Conservation (phyloP, 2,329 filamentous ascomycete species). For the Scedosporium boydii region DNA sequence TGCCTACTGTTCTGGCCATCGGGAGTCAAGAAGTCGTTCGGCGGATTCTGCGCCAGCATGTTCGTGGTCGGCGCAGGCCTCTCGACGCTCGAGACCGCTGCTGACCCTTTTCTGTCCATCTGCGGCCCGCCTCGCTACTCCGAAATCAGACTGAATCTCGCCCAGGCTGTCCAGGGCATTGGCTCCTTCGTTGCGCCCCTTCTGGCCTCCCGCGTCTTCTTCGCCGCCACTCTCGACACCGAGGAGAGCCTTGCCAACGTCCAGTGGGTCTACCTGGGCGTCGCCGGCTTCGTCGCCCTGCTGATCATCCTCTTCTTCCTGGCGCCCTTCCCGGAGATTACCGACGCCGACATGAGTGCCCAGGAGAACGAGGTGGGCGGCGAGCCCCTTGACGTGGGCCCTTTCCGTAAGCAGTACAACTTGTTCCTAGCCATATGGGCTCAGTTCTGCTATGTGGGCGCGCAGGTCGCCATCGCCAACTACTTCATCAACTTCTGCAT, state of each 20-base stretch:
- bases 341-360: slow-evolving; percentile 51
- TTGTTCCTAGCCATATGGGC: slow-evolving; percentile 51
- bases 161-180: slow-evolving; percentile 66
- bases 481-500: slow-evolving; percentile 44
- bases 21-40: slow-evolving; percentile 54
- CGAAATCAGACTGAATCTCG: slow-evolving; percentile 65
- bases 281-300: slow-evolving; percentile 48
- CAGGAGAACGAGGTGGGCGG: slow-evolving; percentile 33
- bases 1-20: slow-evolving; percentile 43
- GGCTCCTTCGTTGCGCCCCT: slow-evolving; percentile 58
- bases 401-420: slow-evolving; percentile 48
- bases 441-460: slow-evolving; percentile 56
- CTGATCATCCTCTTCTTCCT: slow-evolving; percentile 51
- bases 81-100: slow-evolving; percentile 66
- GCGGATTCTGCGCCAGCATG: slow-evolving; percentile 62
- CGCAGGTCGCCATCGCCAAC: slow-evolving; percentile 42
- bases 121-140: slow-evolving; percentile 58
- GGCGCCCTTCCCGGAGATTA: slow-evolving; percentile 39
- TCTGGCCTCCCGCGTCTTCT: slow-evolving; percentile 51
- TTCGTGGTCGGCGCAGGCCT: slow-evolving; percentile 69
- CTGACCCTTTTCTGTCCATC: slow-evolving; percentile 45
- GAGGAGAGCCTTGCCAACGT: slow-evolving; percentile 44
- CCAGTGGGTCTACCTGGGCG: slow-evolving; percentile 56
- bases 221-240: slow-evolving; percentile 40
- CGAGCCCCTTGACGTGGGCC: slow-evolving; percentile 34